Base-by-base conservation (phyloP, 106 monocot genomes). In the Phalaenopsis equestris region DNA sequence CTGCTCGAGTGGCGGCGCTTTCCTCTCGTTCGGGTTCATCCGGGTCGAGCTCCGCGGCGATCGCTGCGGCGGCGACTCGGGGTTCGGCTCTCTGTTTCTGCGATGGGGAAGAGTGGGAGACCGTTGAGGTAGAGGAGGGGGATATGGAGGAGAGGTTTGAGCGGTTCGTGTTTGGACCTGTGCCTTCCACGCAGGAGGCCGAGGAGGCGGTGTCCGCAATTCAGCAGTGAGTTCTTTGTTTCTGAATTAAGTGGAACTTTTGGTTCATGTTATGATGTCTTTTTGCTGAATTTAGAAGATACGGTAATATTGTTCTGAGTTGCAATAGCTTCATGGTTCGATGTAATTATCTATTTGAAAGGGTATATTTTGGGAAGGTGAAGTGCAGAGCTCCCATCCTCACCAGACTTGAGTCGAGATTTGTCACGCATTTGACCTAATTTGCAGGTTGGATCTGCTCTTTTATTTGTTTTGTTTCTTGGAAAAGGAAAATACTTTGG, bases 61-160 rank as follows among this genome's bases (percentile, higher is more conserved):
- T 41, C 16, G 43, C 73, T 24, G 41, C 79, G 85, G 70, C 55
- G 46, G 73, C 3, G 45, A 55, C 11, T 56, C 64, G 1, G 7
- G 80, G 84, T 3, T 73, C 81, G 79, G 37, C 39, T 12, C 16
- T 42, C 17, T 58, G 21, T 56, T 72, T 19, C 16, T 81, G 49
- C 17, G 90, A 86, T 16, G 77, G 55, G 15, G 90, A 86, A 16
- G 94, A 85, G 15, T 85, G 85, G 84, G 90, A 84, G 45, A 18
- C 47, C 6, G 83, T 83, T 41, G 81, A 73, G 21, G 77, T 45
- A 38, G 89, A 78, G 38, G 77, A 18, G 45, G 83, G 75, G 43
- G 75, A 49, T 19, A 49, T 15, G n/a, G 79, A 15, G 83, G 75
- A 82, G 39, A 23, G 70, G 82, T 82, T 75, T 17, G 81, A 68